Evolutionary conservation across 768 basidiomycete genomes (phyloP).

Genomic region (Collybiopsis confluens): DNA sequence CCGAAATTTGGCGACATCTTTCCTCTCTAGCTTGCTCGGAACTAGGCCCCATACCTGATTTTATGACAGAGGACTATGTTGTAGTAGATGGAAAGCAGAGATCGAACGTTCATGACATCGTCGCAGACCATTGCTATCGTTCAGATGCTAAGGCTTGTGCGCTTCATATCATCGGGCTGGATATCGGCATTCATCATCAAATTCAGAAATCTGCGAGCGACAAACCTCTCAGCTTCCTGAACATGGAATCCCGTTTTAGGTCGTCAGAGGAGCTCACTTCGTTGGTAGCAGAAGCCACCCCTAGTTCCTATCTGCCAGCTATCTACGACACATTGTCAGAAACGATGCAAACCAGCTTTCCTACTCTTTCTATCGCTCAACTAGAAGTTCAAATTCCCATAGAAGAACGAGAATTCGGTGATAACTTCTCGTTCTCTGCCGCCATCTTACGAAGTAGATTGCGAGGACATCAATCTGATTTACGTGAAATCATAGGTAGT

Average conservation of each 20-base stretch:
- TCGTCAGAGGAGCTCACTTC: constrained; percentile 63
- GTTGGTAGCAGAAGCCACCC: constrained; percentile 62
- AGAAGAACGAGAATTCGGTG: constrained; percentile 73
- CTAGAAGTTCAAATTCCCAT: constrained; percentile 59
- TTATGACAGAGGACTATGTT: constrained; percentile 46
- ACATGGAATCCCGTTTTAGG: constrained; percentile 54
- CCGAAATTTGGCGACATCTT: constrained; percentile 68
- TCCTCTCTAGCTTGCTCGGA: constrained; percentile 61
- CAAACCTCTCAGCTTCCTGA: constrained; percentile 58
- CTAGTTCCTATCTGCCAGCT: constrained; percentile 67
- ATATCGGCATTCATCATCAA: constrained; percentile 60
- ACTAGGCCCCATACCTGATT: constrained; percentile 71
- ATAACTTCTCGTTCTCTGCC: constrained; percentile 71
- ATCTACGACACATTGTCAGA: constrained; percentile 61
- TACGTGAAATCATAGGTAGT: constrained; percentile 38
- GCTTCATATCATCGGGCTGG: constrained; percentile 67
- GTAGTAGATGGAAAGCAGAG: constrained; percentile 44
- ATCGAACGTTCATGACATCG: constrained; percentile 55
- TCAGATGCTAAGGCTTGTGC: constrained; percentile 71
- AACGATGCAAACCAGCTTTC: constrained; percentile 47
- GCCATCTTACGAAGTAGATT: constrained; percentile 57
- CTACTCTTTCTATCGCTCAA: constrained; percentile 59
- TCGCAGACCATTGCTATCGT: constrained; percentile 64
- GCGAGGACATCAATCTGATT: constrained; percentile 40
- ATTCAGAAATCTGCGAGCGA: constrained; percentile 28